Base-by-base conservation (phyloP, 768 basidiomycete species). In the Phaffia australis region DNA sequence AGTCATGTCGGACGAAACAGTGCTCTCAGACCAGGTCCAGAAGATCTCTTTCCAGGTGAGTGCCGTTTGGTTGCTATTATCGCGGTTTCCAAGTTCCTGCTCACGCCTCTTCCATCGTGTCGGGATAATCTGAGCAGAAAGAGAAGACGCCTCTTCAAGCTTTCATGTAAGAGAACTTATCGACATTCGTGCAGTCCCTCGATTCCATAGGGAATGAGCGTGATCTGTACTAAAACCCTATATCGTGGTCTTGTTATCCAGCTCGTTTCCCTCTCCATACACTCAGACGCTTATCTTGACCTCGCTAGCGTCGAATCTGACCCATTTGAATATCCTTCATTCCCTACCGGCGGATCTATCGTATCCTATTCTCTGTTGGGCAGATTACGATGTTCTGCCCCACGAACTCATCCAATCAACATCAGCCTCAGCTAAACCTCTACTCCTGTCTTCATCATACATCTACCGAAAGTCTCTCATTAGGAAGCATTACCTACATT, bases 391-490 rank as follows among this genome's bases (percentile, higher is more conserved):
- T 73, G 81, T 80, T 52, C 82, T 94, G 65, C 84, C 88, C 70
- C 91, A 93, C 69, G 83, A 84, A 70, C 80, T 85, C 32, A 85
- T 85, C 14, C 66, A 67, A 21, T 25, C 27, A 7, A 54, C 57
- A 1, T 54, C 52, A 25, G 42, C 25, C 19, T 55, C 52, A 1
- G 19, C 54, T 54, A 81, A 81, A 15, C 71, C 78, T 27, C 72
- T 73, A 23, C 69, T 76, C 48, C 80, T 92, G 46, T 82, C 89
- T 0, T 93, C 88, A 11, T 86, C 85, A 47, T 93, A 92, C 74
- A 86, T 84, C 18, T 90, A 93, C 73, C 83, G 93, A 68, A 95
- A 98, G 76, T 86, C 87, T 47, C 81, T 99, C 63, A 98, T 98
- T 70, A 83, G 95, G 63, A 66, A 98, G 76, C 90, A 95, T 73